Base-by-base conservation (phyloP, 179 eudicot species). In the Sideroxylon spinosum region DNA sequence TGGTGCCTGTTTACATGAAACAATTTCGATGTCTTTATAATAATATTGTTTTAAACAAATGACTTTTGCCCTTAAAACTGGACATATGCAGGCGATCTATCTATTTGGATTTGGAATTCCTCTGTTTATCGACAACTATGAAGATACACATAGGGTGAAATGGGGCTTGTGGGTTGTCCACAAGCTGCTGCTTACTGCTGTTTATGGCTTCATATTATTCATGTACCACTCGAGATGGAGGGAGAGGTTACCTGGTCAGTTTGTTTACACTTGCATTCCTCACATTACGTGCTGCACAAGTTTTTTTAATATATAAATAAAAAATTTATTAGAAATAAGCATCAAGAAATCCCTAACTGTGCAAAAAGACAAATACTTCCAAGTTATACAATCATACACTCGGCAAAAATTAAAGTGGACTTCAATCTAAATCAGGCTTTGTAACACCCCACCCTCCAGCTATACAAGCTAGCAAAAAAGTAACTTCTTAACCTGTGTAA, bases 171-270 rank as follows among this genome's bases (percentile, higher is more conserved):
- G 94, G 95, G 89, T 81, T 69, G 74, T 88, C 79, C 95, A 93
- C 87, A 88, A 88, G 82, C 89, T 93, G 57, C 86, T 87, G 77
- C 90, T 91, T n/a, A 88, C 90, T 56, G 90, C 90, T 64, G 88
- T 87, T 32, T 95, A 95, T 82, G 89, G 92, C 84, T 81, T 89
- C 81, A 90, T 93, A 79, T 80, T 91, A 53, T 90, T 88, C 87
- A 89, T 90, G 87, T 91, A 95, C 85, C 89, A 90, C 79, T 93
- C 98, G 10, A 89, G 89, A 77, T 91, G 93, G 91, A 86, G 91
- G 84, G 98, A 93, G 71, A 95, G 93, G 81, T 77, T 95, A 80
- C 98, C 98, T 66, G 97, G 98, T 91, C 60, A 85, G 87, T 85
- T 37, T 26, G 12, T 28, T 57, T 72, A 22, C 37, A 8, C 13